Evolutionary conservation across 1,139 yeast species (phyloP), one percentile per base, ranked within the genome.

Genomic region (Dujonia santamariae): DNA sequence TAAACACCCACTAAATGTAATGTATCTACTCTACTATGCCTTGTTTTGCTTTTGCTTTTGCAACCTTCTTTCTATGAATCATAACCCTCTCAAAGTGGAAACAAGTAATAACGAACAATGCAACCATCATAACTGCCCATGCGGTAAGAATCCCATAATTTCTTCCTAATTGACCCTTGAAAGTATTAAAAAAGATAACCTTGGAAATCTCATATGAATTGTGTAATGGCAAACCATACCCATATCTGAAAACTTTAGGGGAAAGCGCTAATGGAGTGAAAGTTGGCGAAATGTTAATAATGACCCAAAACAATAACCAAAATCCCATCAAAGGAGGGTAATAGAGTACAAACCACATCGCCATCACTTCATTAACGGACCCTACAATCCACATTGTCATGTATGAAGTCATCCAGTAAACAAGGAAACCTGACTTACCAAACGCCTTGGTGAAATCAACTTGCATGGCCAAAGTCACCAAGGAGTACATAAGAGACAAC

Each of bases 351-450:
- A 55, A 41, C 6, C 62, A 14, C 63, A 64, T 56, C 5, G 59
- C 68, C 43, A 57, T 53, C 3, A 63, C 53, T 47, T 68, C 75
- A 45, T 66, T 68, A 34, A 61, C 58, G 20, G 58, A 43, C 12
- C 75, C 75, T 9, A 68, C 73, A 1, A 67, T 61, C 52, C 63
- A 52, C 71, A 68, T 67, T 9, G 73, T 65, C 31, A 67, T 40
- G 46, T 55, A 67, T 4, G 65, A 50, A 20, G 63, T 44, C 65
- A 64, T 58, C 74, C 74, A 68, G 40, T 67, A 67, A 1, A 68
- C 71, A 37, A 67, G 48, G 42, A 67, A 68, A 0, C 75, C 75
- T 1, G 67, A 45, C 23, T 48, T 51, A 2, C 75, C 75, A 48
- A 63, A 68, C 0, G 73, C 56, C 2, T 31, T 44, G 0, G 58